phyloP scores from a whole-genome alignment of 1,284 basidiomycete species.

The Ceratobasidium sp. region DNA sequence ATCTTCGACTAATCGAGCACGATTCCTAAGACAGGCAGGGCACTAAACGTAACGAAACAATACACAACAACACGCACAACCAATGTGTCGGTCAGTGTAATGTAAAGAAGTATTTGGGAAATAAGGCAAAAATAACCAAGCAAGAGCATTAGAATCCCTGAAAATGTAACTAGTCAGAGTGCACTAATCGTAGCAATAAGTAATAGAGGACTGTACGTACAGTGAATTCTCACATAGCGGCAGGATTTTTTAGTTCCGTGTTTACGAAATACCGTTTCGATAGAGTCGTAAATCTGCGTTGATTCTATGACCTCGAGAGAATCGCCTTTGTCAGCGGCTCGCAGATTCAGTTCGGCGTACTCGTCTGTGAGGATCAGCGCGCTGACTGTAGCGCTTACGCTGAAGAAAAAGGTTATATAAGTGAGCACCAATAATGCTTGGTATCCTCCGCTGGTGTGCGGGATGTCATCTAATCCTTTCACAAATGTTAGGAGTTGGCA shows the following conservation, averaged over 20 bases:
- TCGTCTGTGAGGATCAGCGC: conserved; percentile 12
- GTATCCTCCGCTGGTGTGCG: neutral
- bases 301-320: neutral
- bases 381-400: conserved; percentile 25
- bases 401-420: conserved; percentile 15
- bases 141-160: conserved; percentile 1
- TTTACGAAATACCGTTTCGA: neutral
- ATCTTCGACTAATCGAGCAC: too few species aligned
- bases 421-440: conserved; percentile 3
- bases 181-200: too few species aligned
- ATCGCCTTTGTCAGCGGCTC: neutral
- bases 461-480: neutral
- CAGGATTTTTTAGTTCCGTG: neutral
- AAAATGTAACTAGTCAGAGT: neutral
- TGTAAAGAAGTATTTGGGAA: neutral
- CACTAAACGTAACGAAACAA: neutral
- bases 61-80: neutral
- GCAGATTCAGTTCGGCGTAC: neutral
- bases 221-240: neutral
- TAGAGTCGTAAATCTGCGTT: neutral
- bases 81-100: neutral
- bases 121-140: conserved; percentile 1
- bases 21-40: too few species aligned
- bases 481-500: neutral
- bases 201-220: neutral